Evolutionary conservation across 2,329 filamentous ascomycete genomes (phyloP), one percentile per base, ranked within the genome.

Genomic region (Chaetomiaceae sp.): DNA sequence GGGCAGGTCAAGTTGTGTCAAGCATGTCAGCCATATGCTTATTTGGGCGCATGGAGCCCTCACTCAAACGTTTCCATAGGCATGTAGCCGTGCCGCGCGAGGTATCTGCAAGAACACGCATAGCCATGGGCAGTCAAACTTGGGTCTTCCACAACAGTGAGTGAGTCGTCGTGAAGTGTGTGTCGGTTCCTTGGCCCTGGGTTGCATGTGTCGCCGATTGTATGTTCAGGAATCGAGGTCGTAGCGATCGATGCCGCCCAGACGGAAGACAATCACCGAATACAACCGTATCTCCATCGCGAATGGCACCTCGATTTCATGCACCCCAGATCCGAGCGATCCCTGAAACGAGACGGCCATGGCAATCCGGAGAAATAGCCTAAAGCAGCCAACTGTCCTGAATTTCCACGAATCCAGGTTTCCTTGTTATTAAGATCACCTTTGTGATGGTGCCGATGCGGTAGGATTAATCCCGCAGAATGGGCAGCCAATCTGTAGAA

Each of bases 391-490:
- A 32, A 2, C 32, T 23, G 37, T 4, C 32, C 29, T 41, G 20
- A 52, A 57, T 51, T 49, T 54, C 55, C 55, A 57, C 55, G 51
- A 54, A 57, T 57, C 48, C 51, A 41, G 40, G 51, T 40, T 51
- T 33, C 10, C 23, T 13, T 5, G 29, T 6, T 16, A 20, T 51
- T 44, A 45, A 41, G 29, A 43, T 20, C n/a, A 25, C 8, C 43
- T 32, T n/a, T 41, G 25, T 41, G 32, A 37, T 46, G 40, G 45
- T 48, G 18, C 43, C 25, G 23, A 25, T 16, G 6, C 40, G 44
- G 53, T 10, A 20, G 10, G 6, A 18, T 25, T 43, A 25, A 8
- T 30, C 53, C 45, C 49, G 45, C 11, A 23, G 27, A 21, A 47
- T n/a, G 20, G 32, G 41, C 21, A 18, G 18, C 7, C 8, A 25